Percentiles rank a stretch among this genome's conserved stretches.
phyloP scores from a whole-genome alignment of 257 asterid species.

The Lycium barbarum region DNA sequence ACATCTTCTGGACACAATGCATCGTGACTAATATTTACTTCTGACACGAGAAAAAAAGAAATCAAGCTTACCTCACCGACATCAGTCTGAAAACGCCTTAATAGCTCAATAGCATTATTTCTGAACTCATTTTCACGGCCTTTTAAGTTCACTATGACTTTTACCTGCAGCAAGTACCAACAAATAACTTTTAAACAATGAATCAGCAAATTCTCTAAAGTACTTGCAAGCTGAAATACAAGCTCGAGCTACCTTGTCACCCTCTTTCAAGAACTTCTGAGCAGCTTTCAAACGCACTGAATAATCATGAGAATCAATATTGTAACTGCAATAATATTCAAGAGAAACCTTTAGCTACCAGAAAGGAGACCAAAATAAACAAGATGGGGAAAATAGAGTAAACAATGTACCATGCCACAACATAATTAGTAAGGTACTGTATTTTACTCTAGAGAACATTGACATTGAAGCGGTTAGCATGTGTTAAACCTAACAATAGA shows the following conservation, averaged over 20 bases:
- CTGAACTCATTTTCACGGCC: slow-evolving; percentile 94
- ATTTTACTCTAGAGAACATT: neutral
- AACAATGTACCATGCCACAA: slow-evolving; percentile 7
- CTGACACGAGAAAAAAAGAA: neutral
- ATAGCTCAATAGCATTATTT: slow-evolving; percentile 85
- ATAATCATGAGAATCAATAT: slow-evolving; percentile 94
- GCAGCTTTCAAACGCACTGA: slow-evolving; percentile 95
- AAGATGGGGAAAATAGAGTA: neutral
- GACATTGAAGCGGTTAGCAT: neutral
- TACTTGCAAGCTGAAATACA: neutral
- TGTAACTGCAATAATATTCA: slow-evolving; percentile 66
- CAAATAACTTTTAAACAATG: neutral
- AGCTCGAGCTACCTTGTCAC: slow-evolving; percentile 79
- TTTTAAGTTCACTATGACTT: slow-evolving; percentile 86
- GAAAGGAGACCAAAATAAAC: neutral
- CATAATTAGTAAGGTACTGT: neutral
- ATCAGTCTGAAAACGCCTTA: slow-evolving; percentile 83
- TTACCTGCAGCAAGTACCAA: slow-evolving; percentile 62
- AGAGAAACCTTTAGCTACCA: slow-evolving; percentile 22
- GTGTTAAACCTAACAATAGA: neutral
- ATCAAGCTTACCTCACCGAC: slow-evolving; percentile 73
- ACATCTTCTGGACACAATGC: neutral
- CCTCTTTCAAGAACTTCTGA: slow-evolving; percentile 81
- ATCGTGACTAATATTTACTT: neutral
- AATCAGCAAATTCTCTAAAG: neutral